phyloP scores from a whole-genome alignment of 441 rosid genomes.

The Erodium trifolium region DNA sequence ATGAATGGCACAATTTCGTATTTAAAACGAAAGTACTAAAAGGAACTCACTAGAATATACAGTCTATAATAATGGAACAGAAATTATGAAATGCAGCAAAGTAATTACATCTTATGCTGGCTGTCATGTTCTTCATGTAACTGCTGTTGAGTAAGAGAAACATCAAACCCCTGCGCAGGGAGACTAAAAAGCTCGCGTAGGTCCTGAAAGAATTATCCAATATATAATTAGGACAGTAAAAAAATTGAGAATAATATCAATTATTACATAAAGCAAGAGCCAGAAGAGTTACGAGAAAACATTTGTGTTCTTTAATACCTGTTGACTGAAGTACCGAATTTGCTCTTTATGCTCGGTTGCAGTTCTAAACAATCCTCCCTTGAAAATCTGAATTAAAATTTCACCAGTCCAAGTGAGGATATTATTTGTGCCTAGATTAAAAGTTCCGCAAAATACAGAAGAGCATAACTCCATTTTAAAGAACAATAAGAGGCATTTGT shows the following conservation, averaged over 20 bases:
- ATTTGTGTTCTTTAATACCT: conserved; percentile 31
- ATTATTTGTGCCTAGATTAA: neutral
- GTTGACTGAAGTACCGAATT: conserved; percentile 87
- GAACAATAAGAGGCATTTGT: neutral
- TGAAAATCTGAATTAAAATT: conserved; percentile 49
- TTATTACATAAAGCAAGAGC: neutral
- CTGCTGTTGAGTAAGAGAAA: conserved; percentile 83
- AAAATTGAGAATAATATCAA: neutral
- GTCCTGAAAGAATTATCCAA: conserved; percentile 41
- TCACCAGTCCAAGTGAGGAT: neutral
- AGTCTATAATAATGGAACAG: too few relatives aligned
- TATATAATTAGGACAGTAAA: conserved; percentile 6
- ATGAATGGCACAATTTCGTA: neutral
- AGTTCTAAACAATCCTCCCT: conserved; percentile 85
- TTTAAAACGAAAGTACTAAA: neutral
- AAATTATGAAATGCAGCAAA: neutral
- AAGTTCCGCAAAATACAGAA: neutral
- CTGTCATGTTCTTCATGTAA: conserved; percentile 77
- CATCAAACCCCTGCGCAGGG: conserved; percentile 78
- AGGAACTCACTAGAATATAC: neutral
- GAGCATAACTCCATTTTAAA: neutral
- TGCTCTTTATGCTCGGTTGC: conserved; percentile 98
- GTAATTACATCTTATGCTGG: conserved; percentile 56
- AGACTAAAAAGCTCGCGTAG: conserved; percentile 83
- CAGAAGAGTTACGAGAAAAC: neutral